These are phyloP conservation scores for Tothia fuscella DNA, from an alignment of 2,329 filamentous ascomycete species.

Conservation along the genomic window DNA sequence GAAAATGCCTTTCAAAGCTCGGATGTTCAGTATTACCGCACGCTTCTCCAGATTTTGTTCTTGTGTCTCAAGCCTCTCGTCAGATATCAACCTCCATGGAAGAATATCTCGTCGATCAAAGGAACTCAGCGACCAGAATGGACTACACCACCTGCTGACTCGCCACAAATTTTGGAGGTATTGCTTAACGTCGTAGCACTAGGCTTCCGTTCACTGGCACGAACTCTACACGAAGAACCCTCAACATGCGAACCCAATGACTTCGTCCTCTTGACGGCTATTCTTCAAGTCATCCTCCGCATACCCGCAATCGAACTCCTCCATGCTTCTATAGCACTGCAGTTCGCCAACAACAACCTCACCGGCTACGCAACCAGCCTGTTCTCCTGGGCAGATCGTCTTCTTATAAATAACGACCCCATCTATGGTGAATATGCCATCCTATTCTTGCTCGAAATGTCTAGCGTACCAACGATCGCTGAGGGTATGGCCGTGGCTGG, in stretches of 20 bases:
- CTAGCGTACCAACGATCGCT: conserved; percentile 65
- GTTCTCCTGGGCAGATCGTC: conserved; percentile 85
- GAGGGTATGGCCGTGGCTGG: conserved; percentile 86
- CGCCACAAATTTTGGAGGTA: conserved; percentile 61
- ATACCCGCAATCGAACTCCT: conserved; percentile 64
- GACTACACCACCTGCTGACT: conserved; percentile 21
- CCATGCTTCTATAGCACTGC: conserved; percentile 32
- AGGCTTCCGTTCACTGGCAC: conserved; percentile 71
- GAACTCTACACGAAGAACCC: conserved; percentile 67
- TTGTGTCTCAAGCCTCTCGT: conserved; percentile 60
- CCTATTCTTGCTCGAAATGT: conserved; percentile 78
- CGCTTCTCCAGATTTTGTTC: conserved; percentile 73
- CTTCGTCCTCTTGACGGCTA: conserved; percentile 73
- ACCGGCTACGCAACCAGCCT: conserved; percentile 73
- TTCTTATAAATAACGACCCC: conserved; percentile 58
- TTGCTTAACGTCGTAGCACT: conserved; percentile 66
- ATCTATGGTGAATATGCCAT: conserved; percentile 89
- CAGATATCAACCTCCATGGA: background rate
- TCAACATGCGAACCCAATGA: conserved; percentile 60
- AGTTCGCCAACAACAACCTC: conserved; percentile 50
- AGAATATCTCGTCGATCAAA: background rate
- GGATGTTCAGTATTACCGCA: conserved; percentile 64
- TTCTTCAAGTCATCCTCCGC: conserved; percentile 72
- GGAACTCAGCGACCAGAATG: too few relatives aligned
- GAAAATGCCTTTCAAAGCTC: conserved; percentile 45